Evolutionary conservation across 225 moss, liverwort and hornwort species (phyloP).

Genomic region (Sphagnum tenellum): DNA sequence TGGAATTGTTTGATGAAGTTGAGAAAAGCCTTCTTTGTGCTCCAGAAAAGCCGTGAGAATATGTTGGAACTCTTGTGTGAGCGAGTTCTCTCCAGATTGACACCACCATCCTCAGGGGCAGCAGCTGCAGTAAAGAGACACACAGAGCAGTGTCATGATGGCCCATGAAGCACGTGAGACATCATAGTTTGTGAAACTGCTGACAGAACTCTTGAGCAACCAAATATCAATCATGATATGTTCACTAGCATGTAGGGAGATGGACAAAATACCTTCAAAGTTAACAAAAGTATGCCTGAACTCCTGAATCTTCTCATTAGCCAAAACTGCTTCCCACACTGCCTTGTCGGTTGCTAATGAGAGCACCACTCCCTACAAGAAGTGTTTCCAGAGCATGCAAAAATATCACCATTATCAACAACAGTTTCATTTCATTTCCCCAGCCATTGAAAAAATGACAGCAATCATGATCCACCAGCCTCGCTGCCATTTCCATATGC

Average conservation of each 20-base stretch:
- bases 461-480: too few relatives aligned
- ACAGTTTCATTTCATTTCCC: too few relatives aligned
- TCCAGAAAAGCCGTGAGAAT: slow-evolving; percentile 49
- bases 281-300: slow-evolving; percentile 45
- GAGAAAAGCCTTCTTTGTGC: slow-evolving; percentile 41
- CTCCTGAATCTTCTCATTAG: slow-evolving; percentile 51
- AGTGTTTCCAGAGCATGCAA: neutral
- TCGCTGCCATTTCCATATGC: too few relatives aligned
- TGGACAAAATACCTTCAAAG: slow-evolving; percentile 20
- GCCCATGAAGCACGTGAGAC: too few relatives aligned
- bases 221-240: too few relatives aligned
- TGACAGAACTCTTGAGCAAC: too few relatives aligned
- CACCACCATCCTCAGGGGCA: slow-evolving; percentile 12
- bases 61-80: slow-evolving; percentile 20
- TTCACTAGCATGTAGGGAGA: too few relatives aligned
- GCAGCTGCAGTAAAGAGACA: slow-evolving; percentile 16
- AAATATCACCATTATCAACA: too few relatives aligned
- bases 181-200: too few relatives aligned
- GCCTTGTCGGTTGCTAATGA: slow-evolving; percentile 69
- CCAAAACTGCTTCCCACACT: slow-evolving; percentile 49
- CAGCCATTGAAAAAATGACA: too few relatives aligned
- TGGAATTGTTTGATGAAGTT: slow-evolving; percentile 46
- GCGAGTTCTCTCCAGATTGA: slow-evolving; percentile 13
- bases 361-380: slow-evolving; percentile 60
- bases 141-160: too few relatives aligned